Percentiles rank a stretch among this genome's conserved stretches.
Evolutionary conservation across 108 stramenopile genomes (phyloP).

Genomic region (Fistulifera pelliculosa): DNA sequence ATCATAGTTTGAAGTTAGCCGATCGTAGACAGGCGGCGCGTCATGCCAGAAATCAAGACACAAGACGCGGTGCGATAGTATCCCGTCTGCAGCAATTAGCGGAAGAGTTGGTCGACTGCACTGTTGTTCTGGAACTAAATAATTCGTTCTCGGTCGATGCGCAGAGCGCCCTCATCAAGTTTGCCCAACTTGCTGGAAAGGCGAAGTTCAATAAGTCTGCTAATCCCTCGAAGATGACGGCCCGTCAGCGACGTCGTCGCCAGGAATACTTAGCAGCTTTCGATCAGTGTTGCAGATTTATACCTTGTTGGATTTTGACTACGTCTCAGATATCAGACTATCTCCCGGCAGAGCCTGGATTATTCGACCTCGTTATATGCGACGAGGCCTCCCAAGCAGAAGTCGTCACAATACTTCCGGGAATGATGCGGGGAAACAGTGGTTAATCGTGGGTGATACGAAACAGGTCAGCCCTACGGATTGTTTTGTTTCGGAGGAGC

Average conservation of each 20-base stretch:
- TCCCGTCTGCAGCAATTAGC: slow-evolving; percentile 17
- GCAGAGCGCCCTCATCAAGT: slow-evolving; percentile 42
- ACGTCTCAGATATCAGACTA: slow-evolving; percentile 53
- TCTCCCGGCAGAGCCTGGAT: slow-evolving; percentile 36
- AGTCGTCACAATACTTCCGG: slow-evolving; percentile 36
- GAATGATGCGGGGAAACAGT: slow-evolving; percentile 57
- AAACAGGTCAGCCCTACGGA: slow-evolving; percentile 59
- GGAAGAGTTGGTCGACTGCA: slow-evolving; percentile 38
- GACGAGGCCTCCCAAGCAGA: slow-evolving; percentile 63
- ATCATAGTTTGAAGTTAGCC: slow-evolving; percentile 2
- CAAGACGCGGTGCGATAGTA: slow-evolving; percentile 12
- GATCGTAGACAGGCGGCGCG: slow-evolving; percentile 4
- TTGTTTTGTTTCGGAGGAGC: slow-evolving; percentile 44
- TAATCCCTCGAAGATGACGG: slow-evolving; percentile 36
- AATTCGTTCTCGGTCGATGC: slow-evolving; percentile 41
- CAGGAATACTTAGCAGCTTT: slow-evolving; percentile 52
- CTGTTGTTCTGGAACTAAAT: slow-evolving; percentile 30
- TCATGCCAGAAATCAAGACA: slow-evolving; percentile 22
- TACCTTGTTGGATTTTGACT: slow-evolving; percentile 62
- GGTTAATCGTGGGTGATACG: slow-evolving; percentile 67
- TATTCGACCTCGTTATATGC: slow-evolving; percentile 54
- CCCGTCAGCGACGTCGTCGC: slow-evolving; percentile 43
- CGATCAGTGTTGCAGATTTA: slow-evolving; percentile 45
- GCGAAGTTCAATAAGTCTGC: slow-evolving; percentile 40
- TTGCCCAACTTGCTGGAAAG: slow-evolving; percentile 51